Evolutionary conservation across 768 basidiomycete genomes (phyloP).

Genomic region (Phlegmacium glaucopus): DNA sequence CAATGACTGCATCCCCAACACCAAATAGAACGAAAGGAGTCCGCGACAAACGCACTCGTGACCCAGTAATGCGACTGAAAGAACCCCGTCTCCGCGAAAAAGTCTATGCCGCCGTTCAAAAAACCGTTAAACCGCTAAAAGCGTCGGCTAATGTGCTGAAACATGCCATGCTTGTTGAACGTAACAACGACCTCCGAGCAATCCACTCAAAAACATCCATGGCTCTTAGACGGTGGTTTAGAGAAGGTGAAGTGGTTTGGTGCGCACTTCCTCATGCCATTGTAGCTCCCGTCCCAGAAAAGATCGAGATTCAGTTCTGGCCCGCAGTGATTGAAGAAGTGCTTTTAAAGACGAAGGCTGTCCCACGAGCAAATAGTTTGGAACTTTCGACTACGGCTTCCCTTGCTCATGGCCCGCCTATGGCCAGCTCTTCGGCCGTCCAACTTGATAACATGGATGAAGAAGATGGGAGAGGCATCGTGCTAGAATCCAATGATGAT

Average conservation of each 20-base stretch:
- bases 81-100: constrained; percentile 20
- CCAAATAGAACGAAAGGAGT: constrained; percentile 16
- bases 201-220: constrained; percentile 42
- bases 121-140: constrained; percentile 23
- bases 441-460: constrained; percentile 7
- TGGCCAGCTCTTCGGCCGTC: constrained; percentile 9
- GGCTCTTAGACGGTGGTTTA: constrained; percentile 55
- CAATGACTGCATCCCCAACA: constrained; percentile 17
- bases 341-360: constrained; percentile 43
- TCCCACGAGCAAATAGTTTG: constrained; percentile 22
- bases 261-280: constrained; percentile 55
- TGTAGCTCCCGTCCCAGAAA: constrained; percentile 30
- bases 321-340: constrained; percentile 65
- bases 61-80: constrained; percentile 7
- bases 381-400: background rate
- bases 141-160: constrained; percentile 33
- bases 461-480: constrained; percentile 18
- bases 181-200: constrained; percentile 62
- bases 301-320: constrained; percentile 63
- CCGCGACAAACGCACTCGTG: constrained; percentile 20
- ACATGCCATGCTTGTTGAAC: constrained; percentile 54
- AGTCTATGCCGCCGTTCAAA: constrained; percentile 42
- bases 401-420: background rate
- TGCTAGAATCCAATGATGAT: constrained; percentile 19
- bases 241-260: constrained; percentile 73